Percentiles rank a stretch among this genome's conserved stretches.
phyloP scores from a whole-genome alignment of 192 early-diverging fungal species.

The Podila epicladia region DNA sequence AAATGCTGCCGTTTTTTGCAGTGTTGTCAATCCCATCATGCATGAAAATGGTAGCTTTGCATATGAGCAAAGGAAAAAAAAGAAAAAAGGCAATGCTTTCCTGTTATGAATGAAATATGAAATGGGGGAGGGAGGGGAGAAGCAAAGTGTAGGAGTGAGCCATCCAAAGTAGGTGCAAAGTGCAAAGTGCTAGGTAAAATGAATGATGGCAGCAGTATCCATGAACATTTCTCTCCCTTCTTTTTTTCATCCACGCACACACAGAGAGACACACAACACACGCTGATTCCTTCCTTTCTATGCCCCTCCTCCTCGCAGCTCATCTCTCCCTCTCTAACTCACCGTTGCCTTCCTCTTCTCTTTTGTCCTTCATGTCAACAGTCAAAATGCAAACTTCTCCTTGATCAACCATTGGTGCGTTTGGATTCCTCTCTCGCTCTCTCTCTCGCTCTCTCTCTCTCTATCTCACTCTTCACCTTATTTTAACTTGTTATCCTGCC shows the following conservation, averaged over 20 bases:
- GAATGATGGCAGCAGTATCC: too few relatives aligned
- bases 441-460: neutral
- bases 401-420: constrained; percentile 7
- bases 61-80: neutral
- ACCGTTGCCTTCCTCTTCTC: neutral
- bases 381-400: constrained; percentile 7
- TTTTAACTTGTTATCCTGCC: neutral
- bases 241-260: too few relatives aligned
- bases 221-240: too few relatives aligned
- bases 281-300: neutral
- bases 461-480: too few relatives aligned
- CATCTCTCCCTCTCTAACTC: neutral
- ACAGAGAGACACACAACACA: too few relatives aligned
- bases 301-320: neutral
- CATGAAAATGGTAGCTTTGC: neutral
- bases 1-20: neutral
- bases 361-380: too few relatives aligned
- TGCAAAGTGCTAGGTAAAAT: too few relatives aligned
- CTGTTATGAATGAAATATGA: too few relatives aligned
- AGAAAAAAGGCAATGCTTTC: neutral
- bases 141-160: too few relatives aligned
- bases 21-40: neutral
- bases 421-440: neutral
- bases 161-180: too few relatives aligned
- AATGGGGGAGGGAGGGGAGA: too few relatives aligned